phyloP scores from a whole-genome alignment of 202 grass and related monocot genomes.

The Zoysia matrella region DNA sequence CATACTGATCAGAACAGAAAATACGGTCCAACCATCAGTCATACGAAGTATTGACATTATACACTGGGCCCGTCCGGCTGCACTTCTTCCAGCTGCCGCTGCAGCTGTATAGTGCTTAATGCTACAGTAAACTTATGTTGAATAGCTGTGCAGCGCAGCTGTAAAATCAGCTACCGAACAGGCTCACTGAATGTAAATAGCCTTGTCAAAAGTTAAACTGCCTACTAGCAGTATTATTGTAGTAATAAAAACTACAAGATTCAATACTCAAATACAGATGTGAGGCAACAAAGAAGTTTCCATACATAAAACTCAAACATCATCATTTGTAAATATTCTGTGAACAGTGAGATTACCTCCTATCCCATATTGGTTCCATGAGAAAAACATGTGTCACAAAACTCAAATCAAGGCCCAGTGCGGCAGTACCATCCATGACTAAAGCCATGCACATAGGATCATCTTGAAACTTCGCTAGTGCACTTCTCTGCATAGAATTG shows the following conservation, averaged over 20 bases:
- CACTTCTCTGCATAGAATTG: slow-evolving; percentile 70
- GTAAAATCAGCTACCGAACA: no score
- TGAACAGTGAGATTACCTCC: slow-evolving; percentile 58
- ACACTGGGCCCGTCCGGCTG: neutral
- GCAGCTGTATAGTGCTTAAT: no score
- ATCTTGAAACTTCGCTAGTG: slow-evolving; percentile 76
- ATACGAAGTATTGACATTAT: slow-evolving; percentile 10
- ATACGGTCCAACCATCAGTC: neutral
- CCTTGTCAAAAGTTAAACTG: no score
- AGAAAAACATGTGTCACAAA: slow-evolving; percentile 91
- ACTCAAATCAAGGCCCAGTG: slow-evolving; percentile 95
- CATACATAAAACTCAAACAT: neutral
- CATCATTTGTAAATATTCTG: slow-evolving; percentile 9
- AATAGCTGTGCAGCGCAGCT: no score
- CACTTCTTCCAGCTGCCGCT: no score
- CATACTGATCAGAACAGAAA: slow-evolving; percentile 63
- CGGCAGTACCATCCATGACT: slow-evolving; percentile 97
- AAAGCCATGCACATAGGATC: slow-evolving; percentile 89
- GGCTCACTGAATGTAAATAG: no score
- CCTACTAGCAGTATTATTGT: no score
- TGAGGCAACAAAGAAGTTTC: neutral
- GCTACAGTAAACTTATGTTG: no score
- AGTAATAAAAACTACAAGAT: slow-evolving; percentile 6
- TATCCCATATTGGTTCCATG: slow-evolving; percentile 99
- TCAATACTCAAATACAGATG: neutral